Base-by-base conservation (phyloP, 1,284 basidiomycete genomes). In the Schizophyllum commune region DNA sequence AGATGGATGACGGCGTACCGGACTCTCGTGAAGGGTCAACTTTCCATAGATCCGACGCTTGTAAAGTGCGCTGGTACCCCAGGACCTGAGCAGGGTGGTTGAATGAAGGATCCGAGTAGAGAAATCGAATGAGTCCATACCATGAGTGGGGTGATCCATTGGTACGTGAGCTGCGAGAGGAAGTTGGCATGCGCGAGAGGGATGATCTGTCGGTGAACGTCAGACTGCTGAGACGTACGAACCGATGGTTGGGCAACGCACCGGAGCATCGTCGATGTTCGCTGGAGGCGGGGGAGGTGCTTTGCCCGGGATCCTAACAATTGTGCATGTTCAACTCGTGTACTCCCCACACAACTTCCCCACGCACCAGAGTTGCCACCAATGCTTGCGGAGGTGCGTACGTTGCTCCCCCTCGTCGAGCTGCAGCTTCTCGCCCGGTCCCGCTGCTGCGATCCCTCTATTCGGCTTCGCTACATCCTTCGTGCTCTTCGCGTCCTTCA, bases 1-100 rank as follows among this genome's bases (percentile, higher is more conserved):
- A 9, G 4, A 47, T 3, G 9, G 13, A 17, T 47, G 39, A 4
- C 13, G 3, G 17, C 19, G 68, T 64, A 0, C 77, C 80, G 8
- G 84, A 71, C 65, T 83, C 77, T 32, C 83, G 79, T 8, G 77
- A 72, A 1, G 75, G 70, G 65, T 87, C 85, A 70, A 91, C 75
- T 69, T 83, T 84, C 84, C 86, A 89, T n/a, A 89, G 71, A 70
- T 91, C 88, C 0, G 86, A 83, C 0, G 86, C 87, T 70, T 89
- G 87, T 0, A 90, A 75, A 0, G 87, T 85, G 27, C 89, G 78
- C 68, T 88, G 85, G 69, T 86, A 90, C 0, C 85, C 85, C 20
- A 86, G 74, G 4, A 78, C 75, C 79, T 82, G 60, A 33, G 33
- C 21, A 11, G 21, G 11, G 47, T 52, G 60, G 61, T 63, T 32